phyloP scores from a whole-genome alignment of 2,329 filamentous ascomycete species.

The Phialophora verrucosa region DNA sequence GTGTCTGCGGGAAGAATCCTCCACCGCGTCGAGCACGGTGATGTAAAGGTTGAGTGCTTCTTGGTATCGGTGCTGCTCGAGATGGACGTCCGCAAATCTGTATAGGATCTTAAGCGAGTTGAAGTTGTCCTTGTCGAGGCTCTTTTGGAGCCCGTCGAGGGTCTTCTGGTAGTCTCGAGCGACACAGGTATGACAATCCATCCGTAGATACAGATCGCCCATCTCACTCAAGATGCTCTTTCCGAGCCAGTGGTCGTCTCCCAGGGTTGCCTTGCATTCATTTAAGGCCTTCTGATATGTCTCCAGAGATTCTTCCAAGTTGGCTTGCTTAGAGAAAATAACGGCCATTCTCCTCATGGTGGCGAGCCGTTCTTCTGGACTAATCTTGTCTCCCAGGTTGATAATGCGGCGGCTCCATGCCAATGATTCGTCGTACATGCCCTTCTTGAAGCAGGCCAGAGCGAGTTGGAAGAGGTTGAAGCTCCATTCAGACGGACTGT shows the following conservation, averaged over 20 bases:
- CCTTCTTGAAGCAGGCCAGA: not conserved
- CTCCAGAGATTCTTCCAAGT: not conserved
- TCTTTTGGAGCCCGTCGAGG: not conserved
- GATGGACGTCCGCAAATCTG: slow-evolving; percentile 2
- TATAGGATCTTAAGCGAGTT: not conserved
- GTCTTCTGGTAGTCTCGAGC: not conserved
- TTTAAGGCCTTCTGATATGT: not conserved
- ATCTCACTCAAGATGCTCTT: not conserved
- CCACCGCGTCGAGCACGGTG: not conserved
- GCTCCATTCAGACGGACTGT: not conserved
- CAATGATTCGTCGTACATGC: not conserved
- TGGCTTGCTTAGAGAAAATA: not conserved
- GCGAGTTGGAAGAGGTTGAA: not conserved
- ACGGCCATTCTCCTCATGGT: not conserved
- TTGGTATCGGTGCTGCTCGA: slow-evolving; percentile 7
- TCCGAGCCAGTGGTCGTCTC: not conserved
- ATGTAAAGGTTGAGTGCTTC: slow-evolving; percentile 7
- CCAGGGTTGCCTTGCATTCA: not conserved
- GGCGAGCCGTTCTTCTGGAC: not conserved
- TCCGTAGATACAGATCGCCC: not conserved
- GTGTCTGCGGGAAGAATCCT: not conserved
- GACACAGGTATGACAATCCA: not conserved
- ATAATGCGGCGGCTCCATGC: not conserved
- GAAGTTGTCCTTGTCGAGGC: not conserved
- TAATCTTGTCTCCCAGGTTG: not conserved